A percentile compares a stretch with the other conserved stretches of the same genome.
Conservation (phyloP, 169 alveolate species). For the Babesia ovata region DNA sequence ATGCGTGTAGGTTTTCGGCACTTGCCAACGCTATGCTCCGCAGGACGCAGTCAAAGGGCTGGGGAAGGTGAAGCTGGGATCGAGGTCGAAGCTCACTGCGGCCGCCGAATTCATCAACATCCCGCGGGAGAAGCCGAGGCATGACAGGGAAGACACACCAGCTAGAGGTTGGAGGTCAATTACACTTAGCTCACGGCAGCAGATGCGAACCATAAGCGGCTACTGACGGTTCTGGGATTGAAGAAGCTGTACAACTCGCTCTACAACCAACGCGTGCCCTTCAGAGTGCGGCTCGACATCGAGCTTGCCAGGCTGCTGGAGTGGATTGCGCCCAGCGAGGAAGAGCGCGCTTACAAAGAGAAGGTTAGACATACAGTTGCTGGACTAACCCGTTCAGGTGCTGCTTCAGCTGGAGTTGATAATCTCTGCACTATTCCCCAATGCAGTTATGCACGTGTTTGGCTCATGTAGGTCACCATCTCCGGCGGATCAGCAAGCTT, state of each 20-base stretch:
- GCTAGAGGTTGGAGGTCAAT: not conserved
- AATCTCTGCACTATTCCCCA: conserved; percentile 59
- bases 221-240: conserved; percentile 40
- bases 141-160: not conserved
- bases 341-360: conserved; percentile 58
- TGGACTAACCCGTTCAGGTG: conserved; percentile 8
- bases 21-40: too few relatives aligned
- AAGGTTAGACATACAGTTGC: conserved; percentile 12
- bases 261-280: conserved; percentile 11
- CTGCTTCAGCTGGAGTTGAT: conserved; percentile 54
- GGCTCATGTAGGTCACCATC: conserved; percentile 61
- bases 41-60: conserved; percentile 54
- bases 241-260: conserved; percentile 16
- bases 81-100: conserved; percentile 19
- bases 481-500: not conserved
- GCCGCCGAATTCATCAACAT: conserved; percentile 38
- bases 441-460: conserved; percentile 43
- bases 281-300: conserved; percentile 46
- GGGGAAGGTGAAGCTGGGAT: conserved; percentile 21
- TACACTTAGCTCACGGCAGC: not conserved
- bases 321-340: conserved; percentile 64
- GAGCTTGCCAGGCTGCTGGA: conserved; percentile 53
- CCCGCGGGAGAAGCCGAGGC: not conserved
- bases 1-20: conserved; percentile 43
- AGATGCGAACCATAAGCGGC: conserved; percentile 12